Conservation (phyloP, 1,284 basidiomycete species). For the Takashimella tepidaria region DNA sequence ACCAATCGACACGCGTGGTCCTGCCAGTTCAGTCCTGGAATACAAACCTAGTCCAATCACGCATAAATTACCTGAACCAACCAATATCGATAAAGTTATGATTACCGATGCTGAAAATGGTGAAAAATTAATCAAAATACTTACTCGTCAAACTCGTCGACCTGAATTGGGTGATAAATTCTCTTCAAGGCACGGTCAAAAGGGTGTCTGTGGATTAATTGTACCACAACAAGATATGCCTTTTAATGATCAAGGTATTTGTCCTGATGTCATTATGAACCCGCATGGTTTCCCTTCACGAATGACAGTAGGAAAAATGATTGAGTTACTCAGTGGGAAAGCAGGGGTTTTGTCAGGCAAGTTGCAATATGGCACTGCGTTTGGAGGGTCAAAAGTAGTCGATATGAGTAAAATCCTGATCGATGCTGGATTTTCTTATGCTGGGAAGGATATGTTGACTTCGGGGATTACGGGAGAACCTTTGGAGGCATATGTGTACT, state of each 20-base stretch:
- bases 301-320: constrained; percentile 99
- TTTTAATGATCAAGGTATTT: constrained; percentile 96
- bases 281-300: constrained; percentile 99
- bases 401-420: constrained; percentile 96
- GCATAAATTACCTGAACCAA: constrained; percentile 87
- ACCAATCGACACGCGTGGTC: constrained; percentile 69
- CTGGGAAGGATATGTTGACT: constrained; percentile 96
- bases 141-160: constrained; percentile 91
- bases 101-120: constrained; percentile 91
- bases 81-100: constrained; percentile 96
- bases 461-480: constrained; percentile 96
- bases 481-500: constrained; percentile 94
- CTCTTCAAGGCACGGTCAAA: constrained; percentile 95
- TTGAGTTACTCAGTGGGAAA: constrained; percentile 95
- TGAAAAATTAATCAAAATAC: constrained; percentile 96
- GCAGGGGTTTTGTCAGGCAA: constrained; percentile 48
- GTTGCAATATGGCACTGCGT: constrained; percentile 64
- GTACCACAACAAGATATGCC: constrained; percentile 99
- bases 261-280: constrained; percentile 99
- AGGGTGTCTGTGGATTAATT: constrained; percentile 97
- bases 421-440: constrained; percentile 93
- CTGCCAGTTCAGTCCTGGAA: constrained; percentile 51
- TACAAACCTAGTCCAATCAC: constrained; percentile 84
- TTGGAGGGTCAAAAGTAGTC: constrained; percentile 97
- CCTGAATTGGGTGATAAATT: constrained; percentile 99